A percentile compares a stretch with the other conserved stretches of the same genome.
Evolutionary conservation across 768 basidiomycete species (phyloP).

Genomic region (Tulasnella sp.): DNA sequence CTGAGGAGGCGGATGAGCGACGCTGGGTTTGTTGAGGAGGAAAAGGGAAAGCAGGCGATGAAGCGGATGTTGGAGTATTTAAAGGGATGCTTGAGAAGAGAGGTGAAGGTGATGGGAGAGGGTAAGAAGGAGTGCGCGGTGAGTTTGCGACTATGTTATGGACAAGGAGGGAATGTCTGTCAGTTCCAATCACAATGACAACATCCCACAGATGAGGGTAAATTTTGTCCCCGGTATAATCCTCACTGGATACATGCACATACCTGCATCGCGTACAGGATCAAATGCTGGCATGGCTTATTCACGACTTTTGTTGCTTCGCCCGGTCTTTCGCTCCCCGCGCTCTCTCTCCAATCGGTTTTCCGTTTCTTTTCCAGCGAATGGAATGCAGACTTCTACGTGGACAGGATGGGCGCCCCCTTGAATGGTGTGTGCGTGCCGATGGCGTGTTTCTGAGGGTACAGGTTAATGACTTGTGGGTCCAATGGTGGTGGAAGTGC

Average conservation of each 20-base stretch:
- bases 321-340: not conserved
- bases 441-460: not conserved
- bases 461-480: not conserved
- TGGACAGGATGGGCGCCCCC: not conserved
- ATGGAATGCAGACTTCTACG: not conserved
- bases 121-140: slow-evolving; percentile 30
- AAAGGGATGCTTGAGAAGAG: slow-evolving; percentile 16
- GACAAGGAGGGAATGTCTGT: slow-evolving; percentile 17
- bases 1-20: slow-evolving; percentile 7
- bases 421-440: slow-evolving; percentile 8
- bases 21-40: slow-evolving; percentile 23
- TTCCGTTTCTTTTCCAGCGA: not conserved
- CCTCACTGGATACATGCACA: slow-evolving; percentile 18
- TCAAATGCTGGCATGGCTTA: slow-evolving; percentile 68
- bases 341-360: not conserved
- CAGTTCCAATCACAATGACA: slow-evolving; percentile 18
- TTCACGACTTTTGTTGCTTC: not conserved
- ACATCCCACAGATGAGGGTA: not conserved
- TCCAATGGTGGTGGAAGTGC: slow-evolving; percentile 7
- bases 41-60: slow-evolving; percentile 21
- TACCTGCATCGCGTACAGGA: slow-evolving; percentile 72
- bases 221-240: not conserved
- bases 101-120: slow-evolving; percentile 30
- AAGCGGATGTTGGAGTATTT: not conserved
- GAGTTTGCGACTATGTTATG: slow-evolving; percentile 25